Base-by-base conservation (phyloP, 768 basidiomycete species). In the Xerocomus spinulosus region DNA sequence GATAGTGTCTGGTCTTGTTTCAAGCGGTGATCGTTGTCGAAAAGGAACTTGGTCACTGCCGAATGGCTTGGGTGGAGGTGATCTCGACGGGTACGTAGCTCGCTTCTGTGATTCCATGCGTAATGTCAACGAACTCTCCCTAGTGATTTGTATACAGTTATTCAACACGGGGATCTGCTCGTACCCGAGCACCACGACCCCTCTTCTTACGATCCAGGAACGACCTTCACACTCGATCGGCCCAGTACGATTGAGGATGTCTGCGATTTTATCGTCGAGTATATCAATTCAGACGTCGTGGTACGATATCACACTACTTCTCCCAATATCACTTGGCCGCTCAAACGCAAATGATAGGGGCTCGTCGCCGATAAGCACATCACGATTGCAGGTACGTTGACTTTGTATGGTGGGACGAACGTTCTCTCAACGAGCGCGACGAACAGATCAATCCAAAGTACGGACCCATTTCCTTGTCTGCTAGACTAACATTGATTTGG, bases 251-350 rank as follows among this genome's bases (percentile, higher is more conserved):
- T 88, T 5, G 71, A 82, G 1, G 86, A 90, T 54, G 80, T 92
- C 13, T 86, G 85, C 51, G 74, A 92, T 48, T 92, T 92, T 55
- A 70, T 92, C 20, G 80, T 89, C 13, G 82, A 92, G 55, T 92
- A 91, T 46, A 88, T 92, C 60, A 77, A 87, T 52, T 88, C 87
- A 0, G 87, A 92, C 57, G 77, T 89, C 35, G 66, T 89, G 75
- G 87, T 88, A 66, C 17, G 75, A 58, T 3, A 33, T 7, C 18
- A 15, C 7, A 2, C 4, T 28, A 26, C 30, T 17, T 30, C 20
- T 14, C 21, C 6, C 2, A 32, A 42, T 8, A 18, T 7, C n/a
- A 1, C 14, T 29, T 14, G 18, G 29, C 53, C 13, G 13, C 41
- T 56, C 45, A 63, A 25, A 46, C 15, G 34, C 54, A 32, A 48